These are phyloP conservation scores for Lanmaoa rubissima DNA, from an alignment of 768 basidiomycete genomes.

Conservation along the genomic window DNA sequence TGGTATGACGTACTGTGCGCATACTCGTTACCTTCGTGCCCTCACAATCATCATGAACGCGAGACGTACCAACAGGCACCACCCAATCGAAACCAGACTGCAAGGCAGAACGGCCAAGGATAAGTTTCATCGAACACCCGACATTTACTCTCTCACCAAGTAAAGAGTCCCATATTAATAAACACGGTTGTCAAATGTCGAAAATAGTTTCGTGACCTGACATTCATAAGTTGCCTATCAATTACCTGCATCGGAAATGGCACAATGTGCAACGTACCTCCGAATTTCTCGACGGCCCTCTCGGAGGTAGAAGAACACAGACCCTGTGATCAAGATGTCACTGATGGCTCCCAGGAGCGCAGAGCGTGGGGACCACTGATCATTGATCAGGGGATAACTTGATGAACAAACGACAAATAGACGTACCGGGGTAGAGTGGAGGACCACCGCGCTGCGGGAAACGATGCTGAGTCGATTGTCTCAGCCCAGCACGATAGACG, in stretches of 20 bases:
- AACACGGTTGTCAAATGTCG: conserved; percentile 11
- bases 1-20: background rate
- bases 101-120: background rate
- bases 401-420: no score
- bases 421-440: background rate
- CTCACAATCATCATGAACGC: background rate
- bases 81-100: conserved; percentile 7
- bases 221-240: background rate
- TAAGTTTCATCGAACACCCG: background rate
- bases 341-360: conserved; percentile 27
- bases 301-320: conserved; percentile 22
- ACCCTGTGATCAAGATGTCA: conserved; percentile 17
- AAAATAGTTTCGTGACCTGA: conserved; percentile 6
- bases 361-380: conserved; percentile 14
- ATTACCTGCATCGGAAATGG: no score
- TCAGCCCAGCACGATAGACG: background rate
- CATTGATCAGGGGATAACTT: background rate
- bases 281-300: conserved; percentile 5
- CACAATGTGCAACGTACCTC: background rate
- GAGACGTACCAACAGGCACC: conserved; percentile 11
- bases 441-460: background rate
- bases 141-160: background rate
- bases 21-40: background rate
- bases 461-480: background rate
- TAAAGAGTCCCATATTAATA: conserved; percentile 12